phyloP scores from a whole-genome alignment of 495 filamentous ascomycete species.

The Talaromyces borbonicus region DNA sequence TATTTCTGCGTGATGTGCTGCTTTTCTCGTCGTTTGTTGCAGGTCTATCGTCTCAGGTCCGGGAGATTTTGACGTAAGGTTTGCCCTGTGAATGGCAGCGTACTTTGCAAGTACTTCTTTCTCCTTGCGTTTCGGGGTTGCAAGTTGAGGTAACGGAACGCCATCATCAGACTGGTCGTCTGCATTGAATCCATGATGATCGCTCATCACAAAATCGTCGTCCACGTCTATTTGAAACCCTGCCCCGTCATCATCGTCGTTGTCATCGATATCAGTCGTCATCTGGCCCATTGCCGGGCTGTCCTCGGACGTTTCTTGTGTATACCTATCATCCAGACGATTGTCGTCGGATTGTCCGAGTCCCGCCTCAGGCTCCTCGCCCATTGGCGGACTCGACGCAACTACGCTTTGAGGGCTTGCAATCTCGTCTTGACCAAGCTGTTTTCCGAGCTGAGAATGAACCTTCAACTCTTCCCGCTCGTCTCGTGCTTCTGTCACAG shows the following conservation, averaged over 20 bases:
- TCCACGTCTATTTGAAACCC: background rate
- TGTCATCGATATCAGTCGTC: background rate
- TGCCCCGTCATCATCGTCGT: no score
- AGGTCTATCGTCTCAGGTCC: background rate
- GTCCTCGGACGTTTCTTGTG: background rate
- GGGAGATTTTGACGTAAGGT: background rate
- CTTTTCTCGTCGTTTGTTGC: background rate
- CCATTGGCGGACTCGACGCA: slow-evolving; percentile 22
- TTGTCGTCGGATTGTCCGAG: background rate
- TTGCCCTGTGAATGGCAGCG: background rate
- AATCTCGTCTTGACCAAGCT: slow-evolving; percentile 5
- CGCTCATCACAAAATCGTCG: background rate
- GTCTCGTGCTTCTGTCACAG: background rate
- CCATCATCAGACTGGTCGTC: background rate
- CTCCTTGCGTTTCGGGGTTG: background rate
- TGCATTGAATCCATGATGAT: background rate
- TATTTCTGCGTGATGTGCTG: background rate
- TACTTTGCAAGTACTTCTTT: background rate
- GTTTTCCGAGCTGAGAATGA: background rate
- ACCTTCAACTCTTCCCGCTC: background rate
- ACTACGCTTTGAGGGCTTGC: background rate
- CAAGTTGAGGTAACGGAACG: background rate
- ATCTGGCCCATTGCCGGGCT: background rate
- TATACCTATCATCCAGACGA: background rate
- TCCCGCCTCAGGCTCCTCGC: slow-evolving; percentile 7